phyloP scores from a whole-genome alignment of 2,329 filamentous ascomycete genomes.

The Pestalotiopsis sp. region DNA sequence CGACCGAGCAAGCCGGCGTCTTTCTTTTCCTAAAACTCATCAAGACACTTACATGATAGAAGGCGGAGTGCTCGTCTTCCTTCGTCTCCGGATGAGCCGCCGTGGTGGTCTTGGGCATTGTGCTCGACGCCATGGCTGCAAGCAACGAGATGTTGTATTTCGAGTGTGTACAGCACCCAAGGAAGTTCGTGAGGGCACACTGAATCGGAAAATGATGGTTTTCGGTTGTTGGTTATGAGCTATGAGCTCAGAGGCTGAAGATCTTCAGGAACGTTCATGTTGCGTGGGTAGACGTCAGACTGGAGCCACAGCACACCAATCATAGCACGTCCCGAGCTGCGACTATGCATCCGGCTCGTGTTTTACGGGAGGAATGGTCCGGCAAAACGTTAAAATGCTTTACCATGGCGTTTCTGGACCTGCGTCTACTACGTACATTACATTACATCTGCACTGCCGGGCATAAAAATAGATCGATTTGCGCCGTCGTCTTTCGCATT shows the following conservation, averaged over 20 bases:
- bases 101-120: background rate
- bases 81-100: background rate
- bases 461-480: background rate
- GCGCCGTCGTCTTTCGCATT: background rate
- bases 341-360: background rate
- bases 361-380: background rate
- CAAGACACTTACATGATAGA: background rate
- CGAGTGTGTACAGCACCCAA: background rate
- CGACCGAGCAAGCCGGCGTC: background rate
- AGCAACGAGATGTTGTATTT: background rate
- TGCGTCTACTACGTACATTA: background rate
- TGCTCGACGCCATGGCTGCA: background rate
- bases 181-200: background rate
- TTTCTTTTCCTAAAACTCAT: background rate
- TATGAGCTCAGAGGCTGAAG: slow-evolving; percentile 3
- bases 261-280: background rate
- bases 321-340: background rate
- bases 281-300: slow-evolving; percentile 4
- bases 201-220: background rate
- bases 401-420: background rate
- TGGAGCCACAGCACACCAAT: slow-evolving; percentile 1
- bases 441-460: background rate
- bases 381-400: background rate
- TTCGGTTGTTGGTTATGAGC: background rate
- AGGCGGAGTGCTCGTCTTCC: background rate